These are phyloP conservation scores for Amborella trichopoda DNA, from an alignment of 164 flowering plant genomes.

Conservation along the genomic window DNA sequence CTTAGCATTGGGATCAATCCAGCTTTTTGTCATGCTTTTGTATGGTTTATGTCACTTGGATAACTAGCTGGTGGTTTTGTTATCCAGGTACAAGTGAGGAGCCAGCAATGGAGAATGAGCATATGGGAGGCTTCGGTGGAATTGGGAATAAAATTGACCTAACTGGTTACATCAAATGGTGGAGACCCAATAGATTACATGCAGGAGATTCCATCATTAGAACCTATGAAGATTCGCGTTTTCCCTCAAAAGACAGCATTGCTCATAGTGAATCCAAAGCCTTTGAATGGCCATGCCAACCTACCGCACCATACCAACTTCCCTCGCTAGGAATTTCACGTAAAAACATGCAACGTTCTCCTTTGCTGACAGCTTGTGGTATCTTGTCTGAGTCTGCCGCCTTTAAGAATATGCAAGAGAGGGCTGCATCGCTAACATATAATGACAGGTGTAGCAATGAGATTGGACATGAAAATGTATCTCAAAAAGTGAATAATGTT, in stretches of 20 bases:
- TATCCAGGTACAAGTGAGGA: slow-evolving; percentile 47
- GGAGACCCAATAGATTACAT: slow-evolving; percentile 59
- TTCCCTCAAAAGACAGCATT: slow-evolving; percentile 44
- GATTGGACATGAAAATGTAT: slow-evolving; percentile 45
- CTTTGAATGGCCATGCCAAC: slow-evolving; percentile 38
- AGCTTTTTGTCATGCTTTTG: not conserved
- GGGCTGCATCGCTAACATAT: slow-evolving; percentile 28
- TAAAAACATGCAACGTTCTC: slow-evolving; percentile 26
- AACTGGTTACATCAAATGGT: slow-evolving; percentile 84
- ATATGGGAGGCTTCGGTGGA: slow-evolving; percentile 37
- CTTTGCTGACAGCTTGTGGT: slow-evolving; percentile 55
- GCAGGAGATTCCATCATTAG: slow-evolving; percentile 35
- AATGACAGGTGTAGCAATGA: slow-evolving; percentile 22
- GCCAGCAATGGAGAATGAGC: slow-evolving; percentile 49
- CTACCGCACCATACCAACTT: slow-evolving; percentile 87
- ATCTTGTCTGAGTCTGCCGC: slow-evolving; percentile 72
- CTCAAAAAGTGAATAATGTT: slow-evolving; percentile 44
- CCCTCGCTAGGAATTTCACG: slow-evolving; percentile 50
- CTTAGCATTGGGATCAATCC: not conserved
- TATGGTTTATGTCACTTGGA: not conserved
- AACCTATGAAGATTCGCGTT: slow-evolving; percentile 44
- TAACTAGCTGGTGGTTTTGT: slow-evolving; percentile 4
- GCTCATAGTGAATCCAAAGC: slow-evolving; percentile 51
- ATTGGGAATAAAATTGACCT: slow-evolving; percentile 81
- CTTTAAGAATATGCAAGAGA: slow-evolving; percentile 71